Percentiles rank a stretch among this genome's conserved stretches.
Conservation (phyloP, 1,284 basidiomycete genomes). For the Tilletia horrida region DNA sequence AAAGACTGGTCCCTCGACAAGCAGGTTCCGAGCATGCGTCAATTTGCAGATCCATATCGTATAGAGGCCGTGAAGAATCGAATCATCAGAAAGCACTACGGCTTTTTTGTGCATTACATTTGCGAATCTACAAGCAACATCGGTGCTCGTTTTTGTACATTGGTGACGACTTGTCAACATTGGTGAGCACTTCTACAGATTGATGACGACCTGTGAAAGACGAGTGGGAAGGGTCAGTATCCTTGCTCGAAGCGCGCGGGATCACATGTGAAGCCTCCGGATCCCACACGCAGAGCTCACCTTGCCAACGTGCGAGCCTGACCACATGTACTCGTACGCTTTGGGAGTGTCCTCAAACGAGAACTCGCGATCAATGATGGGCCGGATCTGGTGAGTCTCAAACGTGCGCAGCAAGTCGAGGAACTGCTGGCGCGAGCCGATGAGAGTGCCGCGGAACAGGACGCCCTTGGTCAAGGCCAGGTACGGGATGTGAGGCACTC, state of each 20-base stretch:
- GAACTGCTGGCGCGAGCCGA: constrained; percentile 57
- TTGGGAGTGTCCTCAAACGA: constrained; percentile 59
- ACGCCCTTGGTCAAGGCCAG: constrained; percentile 29
- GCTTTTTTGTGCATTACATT: too few species aligned
- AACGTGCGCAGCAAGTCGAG: constrained; percentile 60
- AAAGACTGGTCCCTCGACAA: too few species aligned
- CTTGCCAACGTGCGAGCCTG: constrained; percentile 42
- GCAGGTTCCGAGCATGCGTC: too few species aligned
- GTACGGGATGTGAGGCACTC: constrained; percentile 26
- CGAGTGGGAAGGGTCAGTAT: background rate
- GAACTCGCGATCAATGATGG: constrained; percentile 62
- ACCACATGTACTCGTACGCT: constrained; percentile 59
- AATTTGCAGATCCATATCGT: too few species aligned
- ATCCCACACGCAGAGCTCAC: background rate
- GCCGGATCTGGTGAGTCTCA: constrained; percentile 57
- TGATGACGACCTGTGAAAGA: constrained; percentile 30
- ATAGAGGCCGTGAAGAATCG: too few species aligned
- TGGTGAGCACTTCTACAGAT: too few species aligned
- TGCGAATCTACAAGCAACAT: too few species aligned
- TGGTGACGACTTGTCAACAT: too few species aligned
- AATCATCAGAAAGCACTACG: too few species aligned
- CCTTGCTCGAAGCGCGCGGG: background rate
- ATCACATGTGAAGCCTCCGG: background rate
- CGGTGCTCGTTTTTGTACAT: too few species aligned
- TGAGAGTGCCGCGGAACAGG: constrained; percentile 55